Conservation (phyloP, 371 early-diverging fungal species). For the Dichotomocladium elegans region DNA sequence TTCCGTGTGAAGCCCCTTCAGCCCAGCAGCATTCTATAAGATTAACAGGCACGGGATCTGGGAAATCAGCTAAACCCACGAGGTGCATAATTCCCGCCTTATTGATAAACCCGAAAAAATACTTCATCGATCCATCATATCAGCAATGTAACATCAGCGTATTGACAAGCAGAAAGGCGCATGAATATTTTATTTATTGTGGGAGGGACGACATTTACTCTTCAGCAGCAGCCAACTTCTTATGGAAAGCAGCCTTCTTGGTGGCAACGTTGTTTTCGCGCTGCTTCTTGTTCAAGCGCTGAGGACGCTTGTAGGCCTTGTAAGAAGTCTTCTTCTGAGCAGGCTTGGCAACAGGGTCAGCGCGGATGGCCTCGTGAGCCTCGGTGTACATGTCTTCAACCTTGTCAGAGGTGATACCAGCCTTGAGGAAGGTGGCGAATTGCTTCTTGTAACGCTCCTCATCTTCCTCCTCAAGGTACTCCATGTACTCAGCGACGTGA, state of each 20-base stretch:
- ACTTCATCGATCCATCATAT: too few species aligned
- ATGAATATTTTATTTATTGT: too few species aligned
- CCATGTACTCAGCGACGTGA: conserved; percentile 99
- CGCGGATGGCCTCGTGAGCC: conserved; percentile 95
- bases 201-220: neutral
- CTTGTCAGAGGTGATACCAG: conserved; percentile 87
- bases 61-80: too few species aligned
- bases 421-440: conserved; percentile 95
- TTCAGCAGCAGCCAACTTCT: conserved; percentile 15
- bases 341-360: conserved; percentile 71
- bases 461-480: conserved; percentile 96
- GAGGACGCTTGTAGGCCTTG: conserved; percentile 51
- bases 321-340: conserved; percentile 66
- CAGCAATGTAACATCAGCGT: too few species aligned
- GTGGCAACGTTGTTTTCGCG: conserved; percentile 84
- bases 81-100: too few species aligned
- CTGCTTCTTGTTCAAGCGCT: conserved; percentile 86
- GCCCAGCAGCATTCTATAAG: too few species aligned
- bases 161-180: too few species aligned
- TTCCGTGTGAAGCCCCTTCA: too few species aligned
- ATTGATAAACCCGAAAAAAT: too few species aligned
- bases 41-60: too few species aligned
- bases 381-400: conserved; percentile 95
- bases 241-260: conserved; percentile 83
- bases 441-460: conserved; percentile 97